Percentiles rank a stretch among this genome's conserved stretches.
These are phyloP conservation scores for Ophiocordyceps polyrhachis-furcata DNA, from an alignment of 2,329 filamentous ascomycete species.

Conservation along the genomic window DNA sequence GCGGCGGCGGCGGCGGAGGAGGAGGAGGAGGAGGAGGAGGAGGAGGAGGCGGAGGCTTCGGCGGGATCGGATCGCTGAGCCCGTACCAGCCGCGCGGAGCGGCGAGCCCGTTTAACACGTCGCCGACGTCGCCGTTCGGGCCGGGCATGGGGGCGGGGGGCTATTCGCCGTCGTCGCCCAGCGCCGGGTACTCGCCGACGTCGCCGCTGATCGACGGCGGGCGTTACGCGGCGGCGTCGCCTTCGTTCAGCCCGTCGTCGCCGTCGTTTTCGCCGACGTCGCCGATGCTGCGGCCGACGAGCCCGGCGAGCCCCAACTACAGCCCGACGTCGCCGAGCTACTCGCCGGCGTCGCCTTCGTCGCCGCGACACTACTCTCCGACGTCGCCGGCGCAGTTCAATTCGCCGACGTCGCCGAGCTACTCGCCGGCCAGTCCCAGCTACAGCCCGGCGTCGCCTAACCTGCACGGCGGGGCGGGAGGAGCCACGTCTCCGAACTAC, in stretches of 20 bases:
- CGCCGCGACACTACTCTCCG: slow-evolving; percentile 38
- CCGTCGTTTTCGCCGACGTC: slow-evolving; percentile 46
- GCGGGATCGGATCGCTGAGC: slow-evolving; percentile 34
- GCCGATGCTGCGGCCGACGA: slow-evolving; percentile 35
- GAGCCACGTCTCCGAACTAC: slow-evolving; percentile 39
- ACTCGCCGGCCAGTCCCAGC: slow-evolving; percentile 51
- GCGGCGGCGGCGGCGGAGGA: no score
- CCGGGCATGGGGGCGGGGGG: slow-evolving; percentile 26
- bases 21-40: no score
- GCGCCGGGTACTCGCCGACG: slow-evolving; percentile 56
- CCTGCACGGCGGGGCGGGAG: slow-evolving; percentile 19
- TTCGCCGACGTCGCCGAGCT: slow-evolving; percentile 56
- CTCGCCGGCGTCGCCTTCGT: slow-evolving; percentile 41
- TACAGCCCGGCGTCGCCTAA: slow-evolving; percentile 53
- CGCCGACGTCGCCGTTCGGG: slow-evolving; percentile 45
- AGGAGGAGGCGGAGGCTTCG: slow-evolving; percentile 31
- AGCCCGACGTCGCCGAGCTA: slow-evolving; percentile 48
- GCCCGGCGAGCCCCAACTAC: slow-evolving; percentile 40
- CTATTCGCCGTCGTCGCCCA: slow-evolving; percentile 63
- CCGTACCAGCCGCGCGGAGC: slow-evolving; percentile 43
- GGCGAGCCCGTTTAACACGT: slow-evolving; percentile 60
- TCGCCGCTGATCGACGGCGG: slow-evolving; percentile 44
- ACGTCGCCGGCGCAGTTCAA: slow-evolving; percentile 59
- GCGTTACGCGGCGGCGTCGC: slow-evolving; percentile 36
- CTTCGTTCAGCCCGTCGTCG: slow-evolving; percentile 43